Evolutionary conservation across 2,329 filamentous ascomycete genomes (phyloP).

Genomic region (Lasiodiplodia gonubiensis): DNA sequence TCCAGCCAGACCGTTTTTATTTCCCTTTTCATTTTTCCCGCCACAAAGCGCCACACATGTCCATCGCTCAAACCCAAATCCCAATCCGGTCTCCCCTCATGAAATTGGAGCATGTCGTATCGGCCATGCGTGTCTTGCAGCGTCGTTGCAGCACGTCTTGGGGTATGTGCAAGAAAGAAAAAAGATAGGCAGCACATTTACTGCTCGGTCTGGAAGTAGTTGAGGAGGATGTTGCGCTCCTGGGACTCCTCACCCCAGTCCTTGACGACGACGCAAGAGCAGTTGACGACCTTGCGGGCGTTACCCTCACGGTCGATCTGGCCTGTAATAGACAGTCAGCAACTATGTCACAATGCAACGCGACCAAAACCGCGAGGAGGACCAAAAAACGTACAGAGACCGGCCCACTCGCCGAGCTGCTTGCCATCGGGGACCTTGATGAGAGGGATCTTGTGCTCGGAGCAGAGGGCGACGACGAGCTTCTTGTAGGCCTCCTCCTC

Average conservation of each 20-base stretch:
- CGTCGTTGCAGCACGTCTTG: conserved; percentile 14
- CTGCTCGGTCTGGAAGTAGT: conserved; percentile 97
- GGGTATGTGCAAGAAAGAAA: conserved; percentile 27
- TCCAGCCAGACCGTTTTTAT: conserved; percentile 18
- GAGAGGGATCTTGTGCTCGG: conserved; percentile 99
- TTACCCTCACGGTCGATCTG: conserved; percentile 99
- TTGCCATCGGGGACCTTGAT: conserved; percentile 99
- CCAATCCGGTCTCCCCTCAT: neutral
- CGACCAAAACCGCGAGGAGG: conserved; percentile 26
- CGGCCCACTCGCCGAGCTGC: conserved; percentile 99
- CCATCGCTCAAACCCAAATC: neutral
- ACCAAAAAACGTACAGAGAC: conserved; percentile 80
- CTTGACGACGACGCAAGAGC: conserved; percentile 99
- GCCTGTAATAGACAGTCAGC: conserved; percentile 60
- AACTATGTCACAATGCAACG: neutral
- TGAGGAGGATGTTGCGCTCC: conserved; percentile 98
- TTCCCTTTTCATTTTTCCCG: conserved; percentile 11
- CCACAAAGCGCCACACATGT: neutral
- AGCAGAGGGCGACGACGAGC: conserved; percentile 97
- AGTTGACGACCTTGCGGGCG: conserved; percentile 99
- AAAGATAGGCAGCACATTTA: conserved; percentile 41
- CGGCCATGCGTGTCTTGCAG: conserved; percentile 13
- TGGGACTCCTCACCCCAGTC: conserved; percentile 99
- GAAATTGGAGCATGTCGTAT: neutral
- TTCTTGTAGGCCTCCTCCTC: conserved; percentile 99